phyloP scores from a whole-genome alignment of 2,329 filamentous ascomycete species.

The Colletotrichum sp. region DNA sequence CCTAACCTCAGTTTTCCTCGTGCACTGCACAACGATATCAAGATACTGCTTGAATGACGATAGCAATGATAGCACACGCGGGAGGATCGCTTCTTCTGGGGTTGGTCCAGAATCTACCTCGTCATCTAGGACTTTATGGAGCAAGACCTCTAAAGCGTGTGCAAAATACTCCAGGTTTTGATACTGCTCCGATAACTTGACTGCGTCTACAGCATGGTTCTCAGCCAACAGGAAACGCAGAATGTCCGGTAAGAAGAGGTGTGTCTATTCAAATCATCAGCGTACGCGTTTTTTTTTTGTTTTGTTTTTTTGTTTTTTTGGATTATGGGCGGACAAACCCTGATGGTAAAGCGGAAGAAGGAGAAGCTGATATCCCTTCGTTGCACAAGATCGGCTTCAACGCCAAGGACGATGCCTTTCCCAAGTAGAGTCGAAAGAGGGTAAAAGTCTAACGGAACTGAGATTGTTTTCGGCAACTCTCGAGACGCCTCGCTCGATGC shows the following conservation, averaged over 20 bases:
- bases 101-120: slow-evolving; percentile 79
- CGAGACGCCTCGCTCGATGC: slow-evolving; percentile 68
- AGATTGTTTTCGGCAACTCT: slow-evolving; percentile 76
- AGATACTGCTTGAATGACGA: slow-evolving; percentile 86
- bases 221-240: slow-evolving; percentile 79
- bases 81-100: slow-evolving; percentile 68
- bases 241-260: slow-evolving; percentile 89
- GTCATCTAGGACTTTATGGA: slow-evolving; percentile 93
- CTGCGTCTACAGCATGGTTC: slow-evolving; percentile 79
- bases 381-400: slow-evolving; percentile 94
- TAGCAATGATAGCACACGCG: slow-evolving; percentile 66
- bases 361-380: slow-evolving; percentile 90
- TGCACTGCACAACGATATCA: slow-evolving; percentile 95
- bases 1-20: slow-evolving; percentile 92
- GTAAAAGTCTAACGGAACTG: slow-evolving; percentile 92
- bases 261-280: slow-evolving; percentile 64
- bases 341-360: slow-evolving; percentile 84
- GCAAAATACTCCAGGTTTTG: slow-evolving; percentile 89
- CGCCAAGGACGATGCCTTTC: slow-evolving; percentile 88
- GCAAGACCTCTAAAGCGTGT: slow-evolving; percentile 87
- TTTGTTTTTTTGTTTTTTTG: slow-evolving; percentile 71
- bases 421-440: slow-evolving; percentile 86
- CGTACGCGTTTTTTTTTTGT: slow-evolving; percentile 65
- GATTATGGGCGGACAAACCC: slow-evolving; percentile 89
- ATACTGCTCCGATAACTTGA: slow-evolving; percentile 84